Evolutionary conservation across 352 stramenopile genomes (phyloP).

Genomic region (Phytophthora vignae): DNA sequence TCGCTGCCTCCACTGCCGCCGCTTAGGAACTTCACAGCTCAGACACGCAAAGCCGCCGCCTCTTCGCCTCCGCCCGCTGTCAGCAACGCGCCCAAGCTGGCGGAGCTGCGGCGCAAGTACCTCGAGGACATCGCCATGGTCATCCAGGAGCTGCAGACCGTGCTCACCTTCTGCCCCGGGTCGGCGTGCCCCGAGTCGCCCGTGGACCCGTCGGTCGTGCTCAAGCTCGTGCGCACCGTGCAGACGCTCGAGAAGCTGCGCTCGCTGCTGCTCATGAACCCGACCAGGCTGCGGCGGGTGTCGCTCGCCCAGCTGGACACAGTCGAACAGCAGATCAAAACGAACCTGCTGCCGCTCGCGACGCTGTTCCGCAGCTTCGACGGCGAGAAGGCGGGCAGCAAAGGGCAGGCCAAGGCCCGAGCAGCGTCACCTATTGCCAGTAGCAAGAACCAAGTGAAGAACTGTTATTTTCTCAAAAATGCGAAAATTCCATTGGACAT

Average conservation of each 20-base stretch:
- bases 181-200: conserved; percentile 27
- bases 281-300: conserved; percentile 29
- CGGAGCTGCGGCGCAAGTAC: conserved; percentile 37
- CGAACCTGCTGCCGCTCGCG: conserved; percentile 44
- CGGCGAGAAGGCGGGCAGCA: background rate
- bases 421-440: background rate
- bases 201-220: conserved; percentile 27
- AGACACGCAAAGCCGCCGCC: background rate
- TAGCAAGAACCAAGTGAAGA: conserved; percentile 25
- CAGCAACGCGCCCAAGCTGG: conserved; percentile 30
- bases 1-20: conserved; percentile 27
- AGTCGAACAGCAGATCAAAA: conserved; percentile 48
- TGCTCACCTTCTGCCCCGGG: conserved; percentile 35
- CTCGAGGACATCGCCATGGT: conserved; percentile 42
- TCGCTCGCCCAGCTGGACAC: conserved; percentile 36
- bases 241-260: conserved; percentile 50
- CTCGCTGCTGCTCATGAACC: conserved; percentile 37
- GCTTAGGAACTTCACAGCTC: conserved; percentile 7
- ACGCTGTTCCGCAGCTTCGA: conserved; percentile 51
- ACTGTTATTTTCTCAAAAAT: background rate
- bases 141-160: conserved; percentile 39
- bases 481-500: no score
- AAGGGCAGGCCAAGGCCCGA: background rate
- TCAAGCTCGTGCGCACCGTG: conserved; percentile 45
- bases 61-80: background rate